phyloP scores from a whole-genome alignment of 495 filamentous ascomycete genomes.

The Penicillium pancosmium region DNA sequence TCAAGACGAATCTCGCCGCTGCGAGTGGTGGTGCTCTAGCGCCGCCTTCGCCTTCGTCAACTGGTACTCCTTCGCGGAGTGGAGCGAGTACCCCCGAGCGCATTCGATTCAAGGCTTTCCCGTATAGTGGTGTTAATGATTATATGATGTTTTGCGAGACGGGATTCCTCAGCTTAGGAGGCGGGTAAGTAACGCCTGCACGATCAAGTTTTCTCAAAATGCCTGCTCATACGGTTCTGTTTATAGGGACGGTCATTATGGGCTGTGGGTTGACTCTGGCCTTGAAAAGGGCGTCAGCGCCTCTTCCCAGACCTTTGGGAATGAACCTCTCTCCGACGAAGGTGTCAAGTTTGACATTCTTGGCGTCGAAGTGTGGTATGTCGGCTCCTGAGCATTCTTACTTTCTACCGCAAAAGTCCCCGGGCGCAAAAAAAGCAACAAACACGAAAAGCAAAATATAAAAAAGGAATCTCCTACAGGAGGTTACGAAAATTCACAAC shows the following conservation, averaged over 20 bases:
- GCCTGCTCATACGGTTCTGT: slow-evolving; percentile 10
- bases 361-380: slow-evolving; percentile 90
- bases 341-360: slow-evolving; percentile 91
- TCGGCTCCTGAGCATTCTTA: slow-evolving; percentile 46
- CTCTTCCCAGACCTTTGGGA: slow-evolving; percentile 86
- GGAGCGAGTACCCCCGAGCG: slow-evolving; percentile 58
- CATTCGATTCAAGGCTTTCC: slow-evolving; percentile 95
- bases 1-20: slow-evolving; percentile 32
- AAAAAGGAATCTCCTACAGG: not conserved
- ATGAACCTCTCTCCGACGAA: slow-evolving; percentile 92
- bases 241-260: slow-evolving; percentile 80
- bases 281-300: slow-evolving; percentile 84
- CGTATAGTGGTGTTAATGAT: slow-evolving; percentile 93
- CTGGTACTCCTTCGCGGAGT: slow-evolving; percentile 26
- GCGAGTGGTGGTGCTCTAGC: slow-evolving; percentile 33
- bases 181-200: slow-evolving; percentile 58
- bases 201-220: not conserved
- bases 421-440: not conserved
- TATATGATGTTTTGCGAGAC: slow-evolving; percentile 93
- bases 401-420: not conserved
- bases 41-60: slow-evolving; percentile 33
- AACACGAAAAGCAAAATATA: not conserved
- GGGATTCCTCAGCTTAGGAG: slow-evolving; percentile 82
- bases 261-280: slow-evolving; percentile 89
- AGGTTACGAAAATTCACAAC: not conserved